Evolutionary conservation across 108 stramenopile species (phyloP).

Genomic region (Fistulifera pelliculosa): DNA sequence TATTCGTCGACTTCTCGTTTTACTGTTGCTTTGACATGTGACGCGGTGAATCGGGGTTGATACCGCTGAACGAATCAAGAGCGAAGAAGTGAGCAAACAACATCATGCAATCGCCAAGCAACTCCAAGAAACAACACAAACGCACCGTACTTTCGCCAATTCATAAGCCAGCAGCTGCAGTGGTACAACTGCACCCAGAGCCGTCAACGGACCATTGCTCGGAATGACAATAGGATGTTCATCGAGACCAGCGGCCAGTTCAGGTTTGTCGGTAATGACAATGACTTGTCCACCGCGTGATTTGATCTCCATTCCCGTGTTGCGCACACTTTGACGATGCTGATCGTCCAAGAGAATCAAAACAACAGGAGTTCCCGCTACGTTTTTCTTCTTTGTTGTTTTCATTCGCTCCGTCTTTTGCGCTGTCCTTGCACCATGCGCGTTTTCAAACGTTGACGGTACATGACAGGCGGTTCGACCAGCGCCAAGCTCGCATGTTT

Average conservation of each 20-base stretch:
- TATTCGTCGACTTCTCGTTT: too few species aligned
- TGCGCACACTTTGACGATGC: conserved; percentile 90
- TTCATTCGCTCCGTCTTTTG: too few species aligned
- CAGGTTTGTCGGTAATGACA: conserved; percentile 88
- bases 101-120: too few species aligned
- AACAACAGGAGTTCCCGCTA: conserved; percentile 96
- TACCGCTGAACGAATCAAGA: too few species aligned
- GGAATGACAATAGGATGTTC: conserved; percentile 91
- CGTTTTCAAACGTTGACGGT: too few species aligned
- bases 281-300: conserved; percentile 96
- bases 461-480: conserved; percentile 44
- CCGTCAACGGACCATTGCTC: conserved; percentile 90
- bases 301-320: conserved; percentile 89
- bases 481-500: conserved; percentile 98
- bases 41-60: conserved; percentile 96
- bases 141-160: conserved; percentile 83
- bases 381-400: conserved; percentile 66
- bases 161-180: conserved; percentile 97
- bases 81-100: too few species aligned
- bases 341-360: conserved; percentile 96
- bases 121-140: too few species aligned
- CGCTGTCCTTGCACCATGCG: too few species aligned
- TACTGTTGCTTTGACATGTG: conserved; percentile 99
- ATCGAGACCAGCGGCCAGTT: conserved; percentile 76
- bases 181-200: conserved; percentile 90